Evolutionary conservation across 2,329 filamentous ascomycete species (phyloP).

Genomic region (Xylaria sp.): DNA sequence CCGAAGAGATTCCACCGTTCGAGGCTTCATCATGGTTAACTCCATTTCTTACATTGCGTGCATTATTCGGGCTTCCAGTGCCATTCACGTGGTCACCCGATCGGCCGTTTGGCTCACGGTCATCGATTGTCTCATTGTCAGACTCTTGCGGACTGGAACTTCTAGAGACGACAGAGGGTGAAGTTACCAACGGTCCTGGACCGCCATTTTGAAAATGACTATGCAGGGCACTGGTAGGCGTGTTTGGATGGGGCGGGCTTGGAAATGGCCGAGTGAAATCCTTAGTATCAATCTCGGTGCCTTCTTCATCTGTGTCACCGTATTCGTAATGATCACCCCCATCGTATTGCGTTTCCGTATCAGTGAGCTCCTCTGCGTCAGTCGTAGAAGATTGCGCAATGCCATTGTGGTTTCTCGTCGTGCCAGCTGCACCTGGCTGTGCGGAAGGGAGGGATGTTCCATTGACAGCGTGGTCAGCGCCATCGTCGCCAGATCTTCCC

Average conservation of each 20-base stretch:
- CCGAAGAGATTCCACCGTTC: no score
- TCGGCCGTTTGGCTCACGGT: not conserved
- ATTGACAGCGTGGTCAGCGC: not conserved
- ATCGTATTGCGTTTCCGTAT: not conserved
- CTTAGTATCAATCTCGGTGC: constrained; percentile 9
- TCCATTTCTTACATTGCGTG: not conserved
- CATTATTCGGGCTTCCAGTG: not conserved
- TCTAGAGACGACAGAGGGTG: not conserved
- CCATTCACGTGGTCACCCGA: not conserved
- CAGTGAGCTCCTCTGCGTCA: not conserved
- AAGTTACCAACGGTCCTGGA: not conserved
- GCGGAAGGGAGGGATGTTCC: not conserved
- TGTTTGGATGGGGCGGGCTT: not conserved
- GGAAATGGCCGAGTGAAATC: not conserved
- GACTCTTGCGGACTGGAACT: not conserved
- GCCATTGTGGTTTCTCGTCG: not conserved
- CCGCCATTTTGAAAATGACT: no score
- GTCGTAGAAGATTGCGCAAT: not conserved
- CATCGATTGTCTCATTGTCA: no score
- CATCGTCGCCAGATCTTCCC: not conserved
- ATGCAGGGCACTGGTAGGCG: not conserved
- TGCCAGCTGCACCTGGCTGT: not conserved
- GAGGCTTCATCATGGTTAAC: no score
- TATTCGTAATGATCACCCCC: not conserved
- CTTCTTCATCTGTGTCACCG: not conserved